phyloP scores from a whole-genome alignment of 23 red algal species.

The Agarophyton chilense region DNA sequence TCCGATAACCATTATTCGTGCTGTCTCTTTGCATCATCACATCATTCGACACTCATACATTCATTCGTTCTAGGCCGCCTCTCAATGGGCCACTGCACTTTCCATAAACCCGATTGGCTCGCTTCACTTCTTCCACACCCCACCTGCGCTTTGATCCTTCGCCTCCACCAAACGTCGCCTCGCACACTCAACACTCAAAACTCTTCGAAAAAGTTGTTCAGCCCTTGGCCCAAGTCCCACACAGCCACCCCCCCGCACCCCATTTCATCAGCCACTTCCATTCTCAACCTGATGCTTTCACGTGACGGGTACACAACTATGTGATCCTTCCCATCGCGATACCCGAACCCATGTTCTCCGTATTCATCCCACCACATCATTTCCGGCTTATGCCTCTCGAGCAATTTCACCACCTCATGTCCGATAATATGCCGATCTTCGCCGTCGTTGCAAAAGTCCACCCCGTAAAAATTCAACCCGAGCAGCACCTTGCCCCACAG shows the following conservation, averaged over 20 bases:
- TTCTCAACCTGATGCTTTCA: slow-evolving; percentile 13
- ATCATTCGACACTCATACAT: too few relatives aligned
- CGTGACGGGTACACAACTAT: slow-evolving; percentile 43
- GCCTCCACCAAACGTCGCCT: too few relatives aligned
- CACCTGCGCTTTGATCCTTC: too few relatives aligned
- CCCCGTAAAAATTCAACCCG: slow-evolving; percentile 50
- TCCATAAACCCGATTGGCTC: too few relatives aligned
- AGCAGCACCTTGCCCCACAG: slow-evolving; percentile 51
- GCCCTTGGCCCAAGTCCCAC: slow-evolving; percentile 50
- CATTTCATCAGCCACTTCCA: background rate
- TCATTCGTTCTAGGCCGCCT: too few relatives aligned
- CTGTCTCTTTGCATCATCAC: too few relatives aligned
- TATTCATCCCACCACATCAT: slow-evolving; percentile 26
- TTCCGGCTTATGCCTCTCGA: background rate
- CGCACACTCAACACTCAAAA: too few relatives aligned
- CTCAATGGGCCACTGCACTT: too few relatives aligned
- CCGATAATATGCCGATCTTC: slow-evolving; percentile 12
- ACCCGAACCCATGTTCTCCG: slow-evolving; percentile 31
- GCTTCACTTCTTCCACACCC: too few relatives aligned
- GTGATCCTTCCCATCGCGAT: background rate
- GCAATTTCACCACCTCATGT: slow-evolving; percentile 13
- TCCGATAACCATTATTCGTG: too few relatives aligned
- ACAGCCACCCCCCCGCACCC: slow-evolving; percentile 34
- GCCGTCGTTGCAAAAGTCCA: slow-evolving; percentile 12
- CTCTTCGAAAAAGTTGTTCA: slow-evolving; percentile 46